Conservation (phyloP, 2,329 filamentous ascomycete species). For the Calonectria pteridis region DNA sequence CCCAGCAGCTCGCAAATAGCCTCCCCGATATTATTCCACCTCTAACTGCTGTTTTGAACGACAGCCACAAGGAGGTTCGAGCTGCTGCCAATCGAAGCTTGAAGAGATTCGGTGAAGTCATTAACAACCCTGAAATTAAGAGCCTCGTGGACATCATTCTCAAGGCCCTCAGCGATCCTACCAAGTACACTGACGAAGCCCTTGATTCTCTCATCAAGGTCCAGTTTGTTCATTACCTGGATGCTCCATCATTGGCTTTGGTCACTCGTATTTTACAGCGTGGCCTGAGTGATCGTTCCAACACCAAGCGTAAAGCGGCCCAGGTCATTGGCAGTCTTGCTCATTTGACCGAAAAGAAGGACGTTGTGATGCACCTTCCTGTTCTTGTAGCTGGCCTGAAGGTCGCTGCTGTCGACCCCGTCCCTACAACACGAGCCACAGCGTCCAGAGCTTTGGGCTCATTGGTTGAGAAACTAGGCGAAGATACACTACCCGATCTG, state of each 20-base stretch:
- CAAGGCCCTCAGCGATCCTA: conserved; percentile 96
- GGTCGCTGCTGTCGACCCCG: conserved; percentile 90
- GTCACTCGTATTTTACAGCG: conserved; percentile 96
- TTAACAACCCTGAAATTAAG: conserved; percentile 98
- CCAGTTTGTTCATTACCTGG: conserved; percentile 98
- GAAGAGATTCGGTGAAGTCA: conserved; percentile 98
- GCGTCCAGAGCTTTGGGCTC: conserved; percentile 96
- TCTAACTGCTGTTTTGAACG: conserved; percentile 91
- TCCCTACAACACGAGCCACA: conserved; percentile 95
- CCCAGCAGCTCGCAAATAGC: conserved; percentile 91
- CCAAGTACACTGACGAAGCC: conserved; percentile 95
- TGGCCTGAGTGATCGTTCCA: conserved; percentile 89
- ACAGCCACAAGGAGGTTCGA: conserved; percentile 98
- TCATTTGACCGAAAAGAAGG: conserved; percentile 95
- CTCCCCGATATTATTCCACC: conserved; percentile 97
- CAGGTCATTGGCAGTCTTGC: conserved; percentile 98
- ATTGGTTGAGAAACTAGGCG: conserved; percentile 96
- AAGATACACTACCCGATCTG: conserved; percentile 95
- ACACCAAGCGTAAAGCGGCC: conserved; percentile 94
- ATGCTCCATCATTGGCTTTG: conserved; percentile 93
- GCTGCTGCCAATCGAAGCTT: conserved; percentile 93
- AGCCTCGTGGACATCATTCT: conserved; percentile 89
- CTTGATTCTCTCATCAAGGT: conserved; percentile 96
- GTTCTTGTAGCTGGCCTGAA: conserved; percentile 93
- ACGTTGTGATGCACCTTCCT: conserved; percentile 89